phyloP scores from a whole-genome alignment of 2,329 filamentous ascomycete genomes.

The Xylariomycetidae sp. region DNA sequence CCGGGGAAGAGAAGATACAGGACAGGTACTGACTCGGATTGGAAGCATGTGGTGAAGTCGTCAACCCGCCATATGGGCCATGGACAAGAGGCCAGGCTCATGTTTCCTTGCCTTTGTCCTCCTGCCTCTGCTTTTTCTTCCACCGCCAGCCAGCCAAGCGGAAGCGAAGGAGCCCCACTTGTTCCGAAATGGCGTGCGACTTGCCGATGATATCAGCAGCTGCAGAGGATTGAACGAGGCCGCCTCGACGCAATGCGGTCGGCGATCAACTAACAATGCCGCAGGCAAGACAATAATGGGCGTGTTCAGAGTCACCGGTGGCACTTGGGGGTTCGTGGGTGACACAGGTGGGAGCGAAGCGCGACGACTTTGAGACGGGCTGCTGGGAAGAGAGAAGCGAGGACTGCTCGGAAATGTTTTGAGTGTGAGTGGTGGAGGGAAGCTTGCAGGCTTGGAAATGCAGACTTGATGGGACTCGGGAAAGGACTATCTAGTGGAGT shows the following conservation, averaged over 20 bases:
- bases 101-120: constrained; percentile 18
- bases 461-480: neutral
- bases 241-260: neutral
- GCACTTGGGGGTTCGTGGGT: no score
- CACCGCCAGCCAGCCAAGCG: neutral
- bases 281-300: no score
- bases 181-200: neutral
- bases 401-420: neutral
- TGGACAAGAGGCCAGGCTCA: constrained; percentile 47
- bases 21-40: constrained; percentile 66
- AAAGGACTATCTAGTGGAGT: neutral
- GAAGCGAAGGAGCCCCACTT: neutral
- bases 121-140: constrained; percentile 1
- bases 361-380: no score
- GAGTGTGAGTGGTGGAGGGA: neutral
- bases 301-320: no score
- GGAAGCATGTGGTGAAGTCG: constrained; percentile 61
- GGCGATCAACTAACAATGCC: neutral
- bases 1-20: neutral
- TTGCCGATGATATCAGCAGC: neutral
- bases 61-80: constrained; percentile 60
- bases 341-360: no score
- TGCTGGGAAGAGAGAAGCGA: no score
- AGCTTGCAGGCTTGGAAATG: neutral
- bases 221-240: neutral